These are phyloP conservation scores for Aureobasidium sp. DNA, from an alignment of 2,329 filamentous ascomycete species.

Conservation along the genomic window DNA sequence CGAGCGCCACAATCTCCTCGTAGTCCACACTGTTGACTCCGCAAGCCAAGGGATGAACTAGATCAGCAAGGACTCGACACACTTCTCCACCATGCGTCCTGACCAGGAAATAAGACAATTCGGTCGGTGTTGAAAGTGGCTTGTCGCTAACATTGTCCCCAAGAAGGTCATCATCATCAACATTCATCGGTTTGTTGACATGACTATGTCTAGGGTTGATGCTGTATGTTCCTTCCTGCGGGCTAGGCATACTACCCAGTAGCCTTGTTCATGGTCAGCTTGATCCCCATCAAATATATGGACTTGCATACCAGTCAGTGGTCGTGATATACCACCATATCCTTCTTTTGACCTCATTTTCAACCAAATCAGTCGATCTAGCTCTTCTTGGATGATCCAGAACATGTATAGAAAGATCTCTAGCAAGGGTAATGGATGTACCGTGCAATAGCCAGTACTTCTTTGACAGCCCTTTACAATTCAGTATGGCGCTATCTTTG, in stretches of 20 bases:
- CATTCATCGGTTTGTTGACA: constrained; percentile 36
- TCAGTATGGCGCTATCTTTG: not conserved
- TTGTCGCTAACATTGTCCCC: constrained; percentile 21
- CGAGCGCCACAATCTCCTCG: constrained; percentile 19
- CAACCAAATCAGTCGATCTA: constrained; percentile 20
- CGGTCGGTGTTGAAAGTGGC: constrained; percentile 34
- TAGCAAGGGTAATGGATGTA: constrained; percentile 21
- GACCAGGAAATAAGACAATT: constrained; percentile 40
- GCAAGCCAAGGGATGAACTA: not conserved
- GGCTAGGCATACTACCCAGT: constrained; percentile 35
- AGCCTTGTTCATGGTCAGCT: constrained; percentile 26
- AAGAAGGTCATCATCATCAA: constrained; percentile 36
- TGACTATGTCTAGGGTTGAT: constrained; percentile 37
- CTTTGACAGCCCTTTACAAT: not conserved
- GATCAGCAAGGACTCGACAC: constrained; percentile 37
- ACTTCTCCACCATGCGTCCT: constrained; percentile 36
- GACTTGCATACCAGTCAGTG: constrained; percentile 22
- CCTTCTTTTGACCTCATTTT: constrained; percentile 23
- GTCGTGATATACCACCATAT: constrained; percentile 26
- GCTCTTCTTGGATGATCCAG: constrained; percentile 18
- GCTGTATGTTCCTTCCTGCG: constrained; percentile 39
- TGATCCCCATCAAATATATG: not conserved
- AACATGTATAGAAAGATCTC: constrained; percentile 22
- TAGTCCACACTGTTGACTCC: constrained; percentile 18
- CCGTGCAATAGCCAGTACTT: constrained; percentile 20